Evolutionary conservation across 345 rosid genomes (phyloP), one percentile per base, ranked within the genome.

Genomic region (Populus tremula): DNA sequence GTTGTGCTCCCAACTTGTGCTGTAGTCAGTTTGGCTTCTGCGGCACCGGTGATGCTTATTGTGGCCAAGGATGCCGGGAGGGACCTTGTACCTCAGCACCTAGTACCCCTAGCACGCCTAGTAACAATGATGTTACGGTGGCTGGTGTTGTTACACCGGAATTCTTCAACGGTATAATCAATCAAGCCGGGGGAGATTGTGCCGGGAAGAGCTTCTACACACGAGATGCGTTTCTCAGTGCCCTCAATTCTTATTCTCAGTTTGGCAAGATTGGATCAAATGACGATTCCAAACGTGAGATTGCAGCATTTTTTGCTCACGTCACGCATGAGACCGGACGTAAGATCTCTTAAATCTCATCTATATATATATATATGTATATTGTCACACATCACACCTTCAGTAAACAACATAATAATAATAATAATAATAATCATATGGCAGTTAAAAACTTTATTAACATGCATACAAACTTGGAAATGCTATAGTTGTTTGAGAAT

Each of bases 311-410:
- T 83, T 94, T 94, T 62, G 97, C 95, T 1, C 97, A 94, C 75
- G 89, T 83, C 78, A 92, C 98, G 0, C 97, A 92, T 74, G 95
- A 92, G 76, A 94, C 97, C 54, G 97, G 94, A 74, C 84, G 97
- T 91, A 33, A 33, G 35, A 33, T 33, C 35, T 33, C 35, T 33
- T 33, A 33, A 33, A 4, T 33, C 35, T 33, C 35, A 33, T 33
- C 4, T 33, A 33, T 33, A 33, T 33, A 4, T 33, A 3, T 33
- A 33, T 33, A n/a, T n/a, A n/a, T n/a, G 0, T 33, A 33, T 33
- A 33, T 33, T 4, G 35, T 3, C 35, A 33, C 35, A 33, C 35
- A 33, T 33, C 35, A 33, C 35, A 33, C 35, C 35, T 33, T 33
- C 35, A 33, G 35, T 33, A 33, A 33, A 33, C 35, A 33, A 33